These are phyloP conservation scores for Blastobotrys americana DNA, from an alignment of 805 yeast species.

Conservation along the genomic window DNA sequence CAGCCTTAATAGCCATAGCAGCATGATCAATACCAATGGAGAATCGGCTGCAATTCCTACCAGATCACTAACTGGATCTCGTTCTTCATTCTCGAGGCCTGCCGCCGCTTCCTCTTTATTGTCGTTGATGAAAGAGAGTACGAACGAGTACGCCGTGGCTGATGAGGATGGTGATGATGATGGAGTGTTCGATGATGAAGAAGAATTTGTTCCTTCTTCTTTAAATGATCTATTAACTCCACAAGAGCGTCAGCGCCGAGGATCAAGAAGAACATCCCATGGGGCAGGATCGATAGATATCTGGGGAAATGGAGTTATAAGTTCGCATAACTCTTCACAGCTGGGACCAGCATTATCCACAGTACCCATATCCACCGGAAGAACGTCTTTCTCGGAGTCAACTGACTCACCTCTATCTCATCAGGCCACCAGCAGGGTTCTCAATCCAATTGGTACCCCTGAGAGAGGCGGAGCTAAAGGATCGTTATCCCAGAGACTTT, in stretches of 20 bases:
- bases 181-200: constrained; percentile 34
- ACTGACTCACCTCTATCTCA: not conserved
- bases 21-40: no score
- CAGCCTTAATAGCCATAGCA: not conserved
- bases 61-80: not conserved
- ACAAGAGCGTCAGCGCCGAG: constrained; percentile 56
- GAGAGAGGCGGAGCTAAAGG: constrained; percentile 7
- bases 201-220: constrained; percentile 77
- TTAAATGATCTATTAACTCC: constrained; percentile 78
- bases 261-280: constrained; percentile 6
- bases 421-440: not conserved
- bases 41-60: not conserved
- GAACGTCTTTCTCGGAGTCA: not conserved
- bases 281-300: not conserved
- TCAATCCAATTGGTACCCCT: constrained; percentile 18
- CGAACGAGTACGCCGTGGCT: constrained; percentile 32
- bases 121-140: constrained; percentile 1
- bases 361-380: not conserved
- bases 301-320: not conserved
- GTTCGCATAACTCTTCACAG: not conserved
- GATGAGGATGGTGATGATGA: constrained; percentile 40
- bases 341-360: not conserved
- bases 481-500: not conserved
- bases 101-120: not conserved
- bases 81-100: not conserved